These are phyloP conservation scores for Populus tremula DNA, from an alignment of 345 rosid species.

Conservation along the genomic window DNA sequence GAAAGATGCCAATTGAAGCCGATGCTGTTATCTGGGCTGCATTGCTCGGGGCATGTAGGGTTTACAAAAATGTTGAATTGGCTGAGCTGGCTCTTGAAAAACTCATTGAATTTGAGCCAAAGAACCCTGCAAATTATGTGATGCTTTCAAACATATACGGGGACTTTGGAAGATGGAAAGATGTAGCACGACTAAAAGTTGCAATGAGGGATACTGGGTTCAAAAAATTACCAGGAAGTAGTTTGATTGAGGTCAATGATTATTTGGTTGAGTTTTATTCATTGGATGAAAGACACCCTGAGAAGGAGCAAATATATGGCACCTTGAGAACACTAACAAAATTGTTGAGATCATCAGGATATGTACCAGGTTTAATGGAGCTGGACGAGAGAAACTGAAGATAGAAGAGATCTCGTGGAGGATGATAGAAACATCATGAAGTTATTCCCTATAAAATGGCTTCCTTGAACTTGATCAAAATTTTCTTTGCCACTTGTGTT, in stretches of 20 bases:
- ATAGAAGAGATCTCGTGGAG: neutral
- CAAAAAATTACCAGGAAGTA: constrained; percentile 74
- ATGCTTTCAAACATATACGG: constrained; percentile 78
- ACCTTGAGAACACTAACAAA: constrained; percentile 47
- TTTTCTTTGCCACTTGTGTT: neutral
- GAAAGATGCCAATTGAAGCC: constrained; percentile 60
- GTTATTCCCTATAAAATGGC: neutral
- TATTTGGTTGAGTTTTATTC: constrained; percentile 67
- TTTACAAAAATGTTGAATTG: constrained; percentile 62
- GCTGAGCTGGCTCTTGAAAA: constrained; percentile 67
- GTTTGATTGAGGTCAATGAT: constrained; percentile 66
- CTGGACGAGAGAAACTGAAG: constrained; percentile 6
- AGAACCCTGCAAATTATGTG: constrained; percentile 68
- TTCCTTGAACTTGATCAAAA: neutral
- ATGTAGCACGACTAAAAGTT: constrained; percentile 65
- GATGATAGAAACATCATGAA: neutral
- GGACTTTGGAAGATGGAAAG: constrained; percentile 64
- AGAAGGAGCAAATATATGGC: constrained; percentile 46
- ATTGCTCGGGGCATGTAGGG: constrained; percentile 72
- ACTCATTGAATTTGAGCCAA: constrained; percentile 61
- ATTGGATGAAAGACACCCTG: constrained; percentile 60
- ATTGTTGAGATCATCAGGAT: constrained; percentile 30
- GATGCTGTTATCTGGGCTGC: constrained; percentile 85
- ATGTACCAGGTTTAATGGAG: constrained; percentile 6
- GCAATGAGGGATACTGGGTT: constrained; percentile 77